Evolutionary conservation across 495 filamentous ascomycete genomes (phyloP), one percentile per base, ranked within the genome.

Genomic region (Bryoglossum gracile): DNA sequence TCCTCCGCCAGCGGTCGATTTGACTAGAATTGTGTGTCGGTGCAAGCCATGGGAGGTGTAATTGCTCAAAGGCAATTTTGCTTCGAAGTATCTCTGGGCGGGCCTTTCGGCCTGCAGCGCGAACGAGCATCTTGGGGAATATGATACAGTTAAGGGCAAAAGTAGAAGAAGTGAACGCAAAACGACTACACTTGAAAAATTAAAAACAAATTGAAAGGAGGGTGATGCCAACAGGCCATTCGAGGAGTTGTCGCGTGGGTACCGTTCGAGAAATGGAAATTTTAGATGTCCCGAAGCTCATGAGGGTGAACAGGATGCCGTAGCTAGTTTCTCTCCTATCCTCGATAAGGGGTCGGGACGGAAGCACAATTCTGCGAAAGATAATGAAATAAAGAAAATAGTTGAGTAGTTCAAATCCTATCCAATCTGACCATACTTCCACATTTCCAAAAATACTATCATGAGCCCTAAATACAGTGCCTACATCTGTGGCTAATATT

Each of bases 61-160:
- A 34, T 49, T 50, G 54, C 8, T 56, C 50, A 40, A 9, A 39
- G 37, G 34, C 38, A 26, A 46, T 0, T 43, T 23, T 43, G 28
- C 21, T 43, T 49, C 57, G 57, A 51, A 51, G 21, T 3, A 42
- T 23, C 38, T 40, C 45, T 3, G 41, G 44, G 18, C 18, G 53
- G 32, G 46, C 39, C 41, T 54, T 53, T 40, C 50, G 57, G 23
- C 48, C 43, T 13, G 57, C 57, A n/a, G 57, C 57, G 35, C 57
- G 53, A 11, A 57, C 57, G 38, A 60, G 57, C 57, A 60, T 60
- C 16, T 53, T 56, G 30, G 35, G 35, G 23, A 39, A 28, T 43
- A 51, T 22, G n/a, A 32, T 55, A 55, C 46, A 46, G 19, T 26
- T 16, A 8, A 57, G 36, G 30, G n/a, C 26, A 19, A 37, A 16